Percentiles rank a stretch among this genome's conserved stretches.
These are phyloP conservation scores for Juncus effusus DNA, from an alignment of 176 grass and related monocot species.

Conservation along the genomic window DNA sequence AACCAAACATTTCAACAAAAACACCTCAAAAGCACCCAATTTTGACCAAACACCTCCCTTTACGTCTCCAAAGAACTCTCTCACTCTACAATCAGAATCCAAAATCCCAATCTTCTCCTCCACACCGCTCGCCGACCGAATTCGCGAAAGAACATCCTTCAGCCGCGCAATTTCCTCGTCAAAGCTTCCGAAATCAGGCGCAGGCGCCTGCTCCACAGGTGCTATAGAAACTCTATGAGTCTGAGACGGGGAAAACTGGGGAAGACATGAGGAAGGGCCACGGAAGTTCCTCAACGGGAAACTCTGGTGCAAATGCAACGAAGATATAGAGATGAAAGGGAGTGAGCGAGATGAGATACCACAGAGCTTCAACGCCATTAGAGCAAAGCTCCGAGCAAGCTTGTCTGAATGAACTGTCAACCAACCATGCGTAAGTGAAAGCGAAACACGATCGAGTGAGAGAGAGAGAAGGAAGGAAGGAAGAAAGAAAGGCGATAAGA, in stretches of 20 bases:
- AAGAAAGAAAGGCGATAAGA: conserved; percentile 23
- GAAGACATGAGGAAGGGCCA: conserved; percentile 31
- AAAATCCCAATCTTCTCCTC: conserved; percentile 57
- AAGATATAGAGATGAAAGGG: conserved; percentile 14
- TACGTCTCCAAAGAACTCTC: conserved; percentile 43
- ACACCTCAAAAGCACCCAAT: conserved; percentile 45
- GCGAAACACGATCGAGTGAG: not conserved
- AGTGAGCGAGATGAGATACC: conserved; percentile 17
- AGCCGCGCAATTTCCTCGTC: conserved; percentile 57
- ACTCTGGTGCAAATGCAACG: not conserved
- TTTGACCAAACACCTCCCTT: conserved; percentile 9
- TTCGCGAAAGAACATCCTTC: conserved; percentile 33
- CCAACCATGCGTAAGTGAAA: not conserved
- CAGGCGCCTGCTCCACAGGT: conserved; percentile 37
- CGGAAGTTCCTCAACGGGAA: conserved; percentile 18
- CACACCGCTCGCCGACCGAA: conserved; percentile 36
- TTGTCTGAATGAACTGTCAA: not conserved
- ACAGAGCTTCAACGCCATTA: conserved; percentile 1
- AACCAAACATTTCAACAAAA: conserved; percentile 87
- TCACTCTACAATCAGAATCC: conserved; percentile 60
- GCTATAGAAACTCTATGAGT: conserved; percentile 43
- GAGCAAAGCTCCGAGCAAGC: too few relatives aligned
- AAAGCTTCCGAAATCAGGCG: conserved; percentile 35
- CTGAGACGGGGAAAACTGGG: conserved; percentile 25
- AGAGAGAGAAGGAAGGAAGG: conserved; percentile 24